Percentiles rank a stretch among this genome's conserved stretches.
These are phyloP conservation scores for Pseudoneurospora amorphoporcata DNA, from an alignment of 495 filamentous ascomycete genomes.

Conservation along the genomic window DNA sequence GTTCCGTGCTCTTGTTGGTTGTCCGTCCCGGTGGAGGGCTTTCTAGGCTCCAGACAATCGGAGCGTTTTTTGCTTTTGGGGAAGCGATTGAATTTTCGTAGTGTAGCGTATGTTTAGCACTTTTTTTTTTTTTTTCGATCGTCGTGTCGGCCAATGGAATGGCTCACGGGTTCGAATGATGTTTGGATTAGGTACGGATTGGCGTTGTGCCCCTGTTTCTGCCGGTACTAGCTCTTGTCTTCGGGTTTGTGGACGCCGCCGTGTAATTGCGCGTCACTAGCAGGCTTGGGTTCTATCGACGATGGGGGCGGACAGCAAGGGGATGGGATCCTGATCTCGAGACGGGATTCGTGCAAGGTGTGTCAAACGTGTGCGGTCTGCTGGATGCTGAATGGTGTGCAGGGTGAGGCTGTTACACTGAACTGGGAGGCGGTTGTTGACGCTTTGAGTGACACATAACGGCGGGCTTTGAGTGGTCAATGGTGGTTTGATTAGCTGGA, in stretches of 20 bases:
- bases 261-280: not conserved
- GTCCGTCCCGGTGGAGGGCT: not conserved
- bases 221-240: not conserved
- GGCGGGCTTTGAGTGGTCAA: constrained; percentile 16
- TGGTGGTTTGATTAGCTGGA: not conserved
- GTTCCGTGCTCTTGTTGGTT: not conserved
- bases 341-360: not conserved
- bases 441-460: constrained; percentile 11
- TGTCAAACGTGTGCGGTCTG: not conserved
- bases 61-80: not conserved
- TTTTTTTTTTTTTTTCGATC: not conserved
- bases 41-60: not conserved
- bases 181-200: not conserved
- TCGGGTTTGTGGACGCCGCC: not conserved
- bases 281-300: too few species aligned
- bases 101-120: not conserved
- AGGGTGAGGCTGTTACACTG: not conserved
- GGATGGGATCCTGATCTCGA: not conserved
- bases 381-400: not conserved
- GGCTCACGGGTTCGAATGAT: not conserved
- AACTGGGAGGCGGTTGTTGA: constrained; percentile 1
- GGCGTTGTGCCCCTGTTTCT: not conserved
- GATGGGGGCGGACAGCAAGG: not conserved
- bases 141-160: not conserved
- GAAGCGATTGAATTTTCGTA: not conserved